Conservation (phyloP, 768 basidiomycete species). For the Leucocoprinus birnbaumii region DNA sequence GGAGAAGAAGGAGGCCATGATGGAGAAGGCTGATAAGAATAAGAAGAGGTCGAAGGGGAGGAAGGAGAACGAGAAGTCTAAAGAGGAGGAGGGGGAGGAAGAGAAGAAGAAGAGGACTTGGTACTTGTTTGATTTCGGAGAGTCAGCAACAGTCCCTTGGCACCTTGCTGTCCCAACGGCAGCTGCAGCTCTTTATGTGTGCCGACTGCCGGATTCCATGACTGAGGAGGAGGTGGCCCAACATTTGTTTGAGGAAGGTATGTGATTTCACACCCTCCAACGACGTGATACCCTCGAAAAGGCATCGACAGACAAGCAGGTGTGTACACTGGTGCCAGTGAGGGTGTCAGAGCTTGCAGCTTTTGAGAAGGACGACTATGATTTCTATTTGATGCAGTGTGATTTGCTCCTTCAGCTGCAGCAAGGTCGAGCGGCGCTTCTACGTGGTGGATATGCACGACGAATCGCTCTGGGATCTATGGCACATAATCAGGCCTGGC, state of each 20-base stretch:
- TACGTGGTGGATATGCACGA: no score
- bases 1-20: no score
- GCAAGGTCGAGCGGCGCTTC: no score
- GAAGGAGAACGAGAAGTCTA: no score
- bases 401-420: no score
- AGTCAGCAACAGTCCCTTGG: neutral
- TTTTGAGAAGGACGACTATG: neutral
- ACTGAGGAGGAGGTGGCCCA: neutral
- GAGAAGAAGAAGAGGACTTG: no score
- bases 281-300: neutral
- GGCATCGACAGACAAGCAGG: neutral
- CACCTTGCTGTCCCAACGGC: neutral
- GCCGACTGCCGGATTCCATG: neutral
- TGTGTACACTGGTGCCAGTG: neutral
- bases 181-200: neutral
- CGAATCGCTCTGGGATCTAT: no score
- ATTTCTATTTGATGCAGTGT: no score
- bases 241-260: neutral
- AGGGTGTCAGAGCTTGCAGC: neutral
- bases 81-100: no score
- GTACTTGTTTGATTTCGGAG: neutral
- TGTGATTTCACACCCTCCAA: neutral
- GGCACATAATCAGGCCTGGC: no score
- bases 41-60: no score
- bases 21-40: no score